Evolutionary conservation across 805 yeast species (phyloP).

Genomic region (Candida chilensis): DNA sequence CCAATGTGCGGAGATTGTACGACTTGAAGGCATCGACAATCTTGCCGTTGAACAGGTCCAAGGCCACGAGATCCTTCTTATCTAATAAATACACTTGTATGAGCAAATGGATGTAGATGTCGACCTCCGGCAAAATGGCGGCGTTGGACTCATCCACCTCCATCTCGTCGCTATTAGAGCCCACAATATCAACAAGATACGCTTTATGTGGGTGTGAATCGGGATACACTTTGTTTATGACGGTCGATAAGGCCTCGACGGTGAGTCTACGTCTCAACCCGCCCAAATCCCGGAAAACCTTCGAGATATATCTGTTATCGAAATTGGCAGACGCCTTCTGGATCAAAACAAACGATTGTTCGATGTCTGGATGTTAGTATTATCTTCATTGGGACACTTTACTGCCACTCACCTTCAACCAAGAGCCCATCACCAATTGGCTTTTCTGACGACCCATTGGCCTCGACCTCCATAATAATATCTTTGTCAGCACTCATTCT

Average conservation of each 20-base stretch:
- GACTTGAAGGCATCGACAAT: conserved; percentile 45
- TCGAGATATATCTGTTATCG: conserved; percentile 83
- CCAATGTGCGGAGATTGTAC: conserved; percentile 77
- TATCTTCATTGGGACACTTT: no score
- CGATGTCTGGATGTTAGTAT: conserved; percentile 16
- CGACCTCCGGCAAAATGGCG: conserved; percentile 67
- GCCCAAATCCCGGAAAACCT: conserved; percentile 77
- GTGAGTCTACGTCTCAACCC: conserved; percentile 59
- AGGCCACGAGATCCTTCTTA: conserved; percentile 33
- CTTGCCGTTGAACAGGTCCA: conserved; percentile 44
- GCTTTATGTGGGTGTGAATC: conserved; percentile 29
- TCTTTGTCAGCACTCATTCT: no score
- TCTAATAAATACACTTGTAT: conserved; percentile 74
- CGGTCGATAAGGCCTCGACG: conserved; percentile 40
- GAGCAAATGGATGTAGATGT: conserved; percentile 69
- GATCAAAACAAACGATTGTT: conserved; percentile 34
- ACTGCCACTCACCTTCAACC: no score
- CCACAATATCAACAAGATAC: conserved; percentile 28
- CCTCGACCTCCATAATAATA: no score
- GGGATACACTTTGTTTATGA: conserved; percentile 51
- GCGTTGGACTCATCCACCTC: conserved; percentile 14
- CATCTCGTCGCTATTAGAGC: conserved; percentile 17
- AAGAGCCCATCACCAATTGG: no score
- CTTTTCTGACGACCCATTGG: no score
- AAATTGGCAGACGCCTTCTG: conserved; percentile 58